Conservation (phyloP, 805 yeast species). For the Yamadazyma phyllophila region DNA sequence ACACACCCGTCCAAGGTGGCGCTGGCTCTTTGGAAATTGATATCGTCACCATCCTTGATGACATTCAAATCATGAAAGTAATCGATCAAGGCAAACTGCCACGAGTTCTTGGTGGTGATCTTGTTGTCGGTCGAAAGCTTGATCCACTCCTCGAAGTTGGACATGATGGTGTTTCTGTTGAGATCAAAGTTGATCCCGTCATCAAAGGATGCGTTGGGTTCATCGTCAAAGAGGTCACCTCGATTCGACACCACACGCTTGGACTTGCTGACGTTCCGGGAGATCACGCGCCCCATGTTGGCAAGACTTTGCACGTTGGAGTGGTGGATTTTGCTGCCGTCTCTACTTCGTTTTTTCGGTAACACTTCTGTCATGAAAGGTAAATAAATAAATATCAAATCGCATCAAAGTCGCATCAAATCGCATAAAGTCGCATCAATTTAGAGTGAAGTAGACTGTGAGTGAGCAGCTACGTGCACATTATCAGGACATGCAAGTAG, state of each 20-base stretch:
- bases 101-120: constrained; percentile 46
- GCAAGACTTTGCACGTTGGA: constrained; percentile 26
- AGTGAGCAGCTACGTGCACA: too few relatives aligned
- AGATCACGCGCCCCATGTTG: constrained; percentile 27
- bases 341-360: constrained; percentile 22
- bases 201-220: constrained; percentile 28
- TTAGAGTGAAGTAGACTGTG: too few relatives aligned
- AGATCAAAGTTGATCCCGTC: constrained; percentile 43
- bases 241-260: constrained; percentile 17
- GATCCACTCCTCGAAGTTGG: constrained; percentile 51
- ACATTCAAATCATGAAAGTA: constrained; percentile 51
- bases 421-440: too few relatives aligned
- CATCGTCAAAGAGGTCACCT: constrained; percentile 19
- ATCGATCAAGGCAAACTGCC: constrained; percentile 52
- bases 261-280: constrained; percentile 19
- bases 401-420: too few relatives aligned
- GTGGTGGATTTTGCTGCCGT: constrained; percentile 11
- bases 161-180: constrained; percentile 40
- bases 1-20: constrained; percentile 94
- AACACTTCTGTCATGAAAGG: constrained; percentile 16
- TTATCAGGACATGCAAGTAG: too few relatives aligned
- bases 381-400: background rate
- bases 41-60: constrained; percentile 45
- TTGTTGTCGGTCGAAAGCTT: constrained; percentile 48
- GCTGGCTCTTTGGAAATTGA: constrained; percentile 87